Evolutionary conservation across 495 filamentous ascomycete genomes (phyloP).

Genomic region (Xylaria curta): DNA sequence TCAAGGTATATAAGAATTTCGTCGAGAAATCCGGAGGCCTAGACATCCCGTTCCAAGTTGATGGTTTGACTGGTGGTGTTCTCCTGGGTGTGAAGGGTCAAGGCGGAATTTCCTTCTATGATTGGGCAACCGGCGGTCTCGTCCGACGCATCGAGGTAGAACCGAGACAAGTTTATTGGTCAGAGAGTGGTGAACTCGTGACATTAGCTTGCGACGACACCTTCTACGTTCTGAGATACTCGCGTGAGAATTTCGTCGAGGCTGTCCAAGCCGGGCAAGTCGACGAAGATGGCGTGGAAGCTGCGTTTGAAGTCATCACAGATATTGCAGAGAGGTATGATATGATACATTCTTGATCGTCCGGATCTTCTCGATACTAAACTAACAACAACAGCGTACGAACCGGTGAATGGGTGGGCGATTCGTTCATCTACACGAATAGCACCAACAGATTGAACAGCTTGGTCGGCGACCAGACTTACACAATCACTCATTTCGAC

Average conservation of each 20-base stretch:
- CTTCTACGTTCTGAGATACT: conserved; percentile 93
- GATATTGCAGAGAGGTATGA: conserved; percentile 86
- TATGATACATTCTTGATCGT: conserved; percentile 3
- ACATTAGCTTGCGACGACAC: conserved; percentile 93
- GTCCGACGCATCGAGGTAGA: conserved; percentile 96
- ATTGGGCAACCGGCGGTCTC: conserved; percentile 89
- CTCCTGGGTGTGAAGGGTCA: conserved; percentile 95
- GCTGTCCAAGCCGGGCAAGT: conserved; percentile 80
- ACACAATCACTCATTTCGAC: conserved; percentile 98
- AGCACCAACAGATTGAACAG: conserved; percentile 97
- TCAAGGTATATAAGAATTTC: conserved; percentile 98
- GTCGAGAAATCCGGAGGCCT: conserved; percentile 88
- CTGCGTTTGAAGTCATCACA: conserved; percentile 94
- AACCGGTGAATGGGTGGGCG: conserved; percentile 97
- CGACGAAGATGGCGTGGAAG: conserved; percentile 95
- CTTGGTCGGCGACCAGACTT: conserved; percentile 95
- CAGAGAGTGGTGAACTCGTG: conserved; percentile 92
- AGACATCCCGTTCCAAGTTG: conserved; percentile 94
- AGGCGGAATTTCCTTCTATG: conserved; percentile 93
- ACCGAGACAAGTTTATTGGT: conserved; percentile 94
- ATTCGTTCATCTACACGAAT: conserved; percentile 99
- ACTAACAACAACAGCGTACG: conserved; percentile 66
- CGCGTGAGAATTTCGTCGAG: conserved; percentile 81
- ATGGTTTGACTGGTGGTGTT: conserved; percentile 87
- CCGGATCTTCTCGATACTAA: conserved; percentile 30